Evolutionary conservation across 495 filamentous ascomycete species (phyloP).

Genomic region (Penicillium cataractarum): DNA sequence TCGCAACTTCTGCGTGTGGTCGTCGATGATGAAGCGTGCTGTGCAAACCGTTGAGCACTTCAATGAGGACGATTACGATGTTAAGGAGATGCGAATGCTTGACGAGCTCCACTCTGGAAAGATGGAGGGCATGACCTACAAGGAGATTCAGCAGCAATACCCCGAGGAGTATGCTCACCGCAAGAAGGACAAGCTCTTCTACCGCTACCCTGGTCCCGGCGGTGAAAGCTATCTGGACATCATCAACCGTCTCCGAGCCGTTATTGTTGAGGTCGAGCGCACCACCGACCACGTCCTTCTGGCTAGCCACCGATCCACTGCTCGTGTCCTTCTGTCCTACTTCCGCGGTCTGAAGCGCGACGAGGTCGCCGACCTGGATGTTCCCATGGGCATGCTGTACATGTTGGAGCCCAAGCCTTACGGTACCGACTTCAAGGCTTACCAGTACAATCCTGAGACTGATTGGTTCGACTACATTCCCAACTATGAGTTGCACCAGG

Average conservation of each 20-base stretch:
- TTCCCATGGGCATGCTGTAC: slow-evolving; percentile 89
- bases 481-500: slow-evolving; percentile 69
- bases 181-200: slow-evolving; percentile 80
- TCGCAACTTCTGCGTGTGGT: slow-evolving; percentile 98
- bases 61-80: slow-evolving; percentile 95
- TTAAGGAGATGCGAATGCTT: slow-evolving; percentile 97
- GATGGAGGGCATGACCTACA: slow-evolving; percentile 94
- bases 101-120: slow-evolving; percentile 92
- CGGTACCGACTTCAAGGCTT: slow-evolving; percentile 94
- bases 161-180: slow-evolving; percentile 78
- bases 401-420: slow-evolving; percentile 97
- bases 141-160: slow-evolving; percentile 75
- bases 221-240: slow-evolving; percentile 97
- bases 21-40: slow-evolving; percentile 89
- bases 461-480: slow-evolving; percentile 84
- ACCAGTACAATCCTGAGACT: slow-evolving; percentile 74
- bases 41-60: slow-evolving; percentile 85
- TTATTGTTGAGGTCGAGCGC: slow-evolving; percentile 95
- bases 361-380: slow-evolving; percentile 89
- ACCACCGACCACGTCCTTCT: slow-evolving; percentile 94
- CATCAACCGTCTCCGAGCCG: slow-evolving; percentile 90
- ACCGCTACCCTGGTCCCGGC: slow-evolving; percentile 92
- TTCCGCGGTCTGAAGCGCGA: slow-evolving; percentile 89
- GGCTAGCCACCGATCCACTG: slow-evolving; percentile 86
- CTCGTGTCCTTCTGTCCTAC: slow-evolving; percentile 90